Evolutionary conservation across 164 flowering plant species (phyloP).

Genomic region (Umbilicus rupestris): DNA sequence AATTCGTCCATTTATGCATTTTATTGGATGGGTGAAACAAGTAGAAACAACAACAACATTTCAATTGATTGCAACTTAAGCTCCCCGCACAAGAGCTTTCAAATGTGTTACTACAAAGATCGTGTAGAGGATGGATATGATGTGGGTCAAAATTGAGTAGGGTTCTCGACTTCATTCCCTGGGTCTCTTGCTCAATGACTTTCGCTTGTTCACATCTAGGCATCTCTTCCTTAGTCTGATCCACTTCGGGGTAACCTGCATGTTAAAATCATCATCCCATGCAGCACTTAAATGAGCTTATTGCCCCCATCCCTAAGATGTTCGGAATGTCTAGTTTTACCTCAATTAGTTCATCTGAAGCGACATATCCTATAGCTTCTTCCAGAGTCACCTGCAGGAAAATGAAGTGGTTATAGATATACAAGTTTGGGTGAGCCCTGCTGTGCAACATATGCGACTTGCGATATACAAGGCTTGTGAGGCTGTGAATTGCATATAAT

Average conservation of each 20-base stretch:
- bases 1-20: too few relatives aligned
- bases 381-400: constrained; percentile 78
- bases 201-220: constrained; percentile 86
- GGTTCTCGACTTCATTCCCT: constrained; percentile 37
- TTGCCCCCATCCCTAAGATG: background rate
- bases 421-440: background rate
- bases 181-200: constrained; percentile 58
- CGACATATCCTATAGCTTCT: constrained; percentile 97
- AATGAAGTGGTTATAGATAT: constrained; percentile 2
- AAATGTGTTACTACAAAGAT: background rate
- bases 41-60: too few relatives aligned
- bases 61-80: too few relatives aligned
- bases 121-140: background rate
- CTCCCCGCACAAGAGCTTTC: too few relatives aligned
- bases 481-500: background rate
- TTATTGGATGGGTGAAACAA: too few relatives aligned
- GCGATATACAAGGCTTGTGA: background rate
- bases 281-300: background rate
- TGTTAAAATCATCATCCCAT: background rate
- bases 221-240: constrained; percentile 81
- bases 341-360: constrained; percentile 96
- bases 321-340: constrained; percentile 15
- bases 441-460: background rate
- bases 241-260: constrained; percentile 86
- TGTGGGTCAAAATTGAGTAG: background rate